Percentiles rank a stretch among this genome's conserved stretches.
Conservation (phyloP, 345 rosid genomes). For the Kandelia obovata region DNA sequence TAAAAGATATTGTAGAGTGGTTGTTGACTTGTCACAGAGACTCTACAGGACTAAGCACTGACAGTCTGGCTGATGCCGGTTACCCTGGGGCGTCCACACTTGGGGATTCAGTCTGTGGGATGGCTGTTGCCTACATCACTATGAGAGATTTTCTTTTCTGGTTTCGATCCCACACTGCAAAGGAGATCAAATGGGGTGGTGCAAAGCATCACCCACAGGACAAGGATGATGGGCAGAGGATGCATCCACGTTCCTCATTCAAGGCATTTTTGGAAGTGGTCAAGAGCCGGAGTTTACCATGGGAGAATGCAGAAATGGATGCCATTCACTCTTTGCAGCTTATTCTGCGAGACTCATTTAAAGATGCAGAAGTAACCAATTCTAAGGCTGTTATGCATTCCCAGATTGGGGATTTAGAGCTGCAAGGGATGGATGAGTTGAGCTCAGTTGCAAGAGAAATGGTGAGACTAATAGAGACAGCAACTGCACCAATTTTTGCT, state of each 20-base stretch:
- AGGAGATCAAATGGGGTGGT: conserved; percentile 99
- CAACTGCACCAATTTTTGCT: conserved; percentile 97
- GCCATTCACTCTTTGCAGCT: conserved; percentile 98
- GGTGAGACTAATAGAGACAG: conserved; percentile 97
- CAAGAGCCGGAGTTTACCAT: conserved; percentile 85
- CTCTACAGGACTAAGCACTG: conserved; percentile 93
- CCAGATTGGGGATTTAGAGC: conserved; percentile 48
- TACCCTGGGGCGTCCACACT: conserved; percentile 78
- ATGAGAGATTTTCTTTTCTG: conserved; percentile 83
- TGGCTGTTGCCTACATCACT: conserved; percentile 95
- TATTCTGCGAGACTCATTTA: conserved; percentile 85
- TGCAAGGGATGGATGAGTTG: conserved; percentile 85
- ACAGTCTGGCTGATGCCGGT: conserved; percentile 91
- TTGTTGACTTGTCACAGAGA: conserved; percentile 77
- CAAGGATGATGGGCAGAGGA: conserved; percentile 91
- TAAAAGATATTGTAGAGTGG: conserved; percentile 86
- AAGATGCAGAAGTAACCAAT: conserved; percentile 66
- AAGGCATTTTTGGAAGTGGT: conserved; percentile 98
- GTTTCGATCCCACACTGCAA: conserved; percentile 96
- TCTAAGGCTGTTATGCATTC: conserved; percentile 58
- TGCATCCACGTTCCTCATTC: conserved; percentile 98
- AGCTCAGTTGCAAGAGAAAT: conserved; percentile 98
- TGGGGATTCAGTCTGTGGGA: conserved; percentile 95
- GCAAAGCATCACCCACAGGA: conserved; percentile 98
- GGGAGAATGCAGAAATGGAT: conserved; percentile 99